Evolutionary conservation across 2,329 filamentous ascomycete species (phyloP), one percentile per base, ranked within the genome.

Genomic region (Ophidiomyces ophidiicola): DNA sequence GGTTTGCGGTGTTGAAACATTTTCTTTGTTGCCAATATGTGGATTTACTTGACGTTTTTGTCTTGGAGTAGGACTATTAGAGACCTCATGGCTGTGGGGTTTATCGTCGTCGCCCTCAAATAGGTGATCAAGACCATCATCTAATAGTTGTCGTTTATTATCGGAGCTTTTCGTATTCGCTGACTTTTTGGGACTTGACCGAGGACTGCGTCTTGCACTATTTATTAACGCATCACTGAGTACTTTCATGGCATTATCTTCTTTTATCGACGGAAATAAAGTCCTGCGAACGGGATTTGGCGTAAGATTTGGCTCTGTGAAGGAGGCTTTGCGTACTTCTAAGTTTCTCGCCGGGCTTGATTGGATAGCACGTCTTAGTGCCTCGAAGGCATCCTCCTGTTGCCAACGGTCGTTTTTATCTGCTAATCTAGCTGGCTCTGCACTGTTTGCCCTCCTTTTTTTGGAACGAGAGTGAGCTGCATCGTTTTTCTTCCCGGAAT

Each of bases 61-160:
- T 25, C 61, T 60, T 36, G 64, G 65, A 24, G 63, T 58, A 41
- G 65, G 61, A 53, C 68, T 70, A 70, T 72, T 43, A 68, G 68
- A 44, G 68, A 73, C 3, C 67, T 77, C 37, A 63, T 77, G 37
- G 60, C 58, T 54, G 67, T 49, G 69, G 56, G 48, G 53, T 46
- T 40, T 62, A 39, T 41, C 44, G 2, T 63, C 45, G 59, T 71
- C 52, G 64, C 79, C 70, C 41, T 78, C 76, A 50, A 90, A 87
- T 3, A 90, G 68, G 35, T 71, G 67, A 28, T 75, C 71, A 4
- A 82, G 57, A 24, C 72, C 69, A 44, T 78, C 71, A 25, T 62
- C 56, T 14, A 56, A 43, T 6, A 55, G 51, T 4, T 68, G 66
- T 8, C 62, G 64, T 34, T 59, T 59, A 46, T 78, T 78, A 53